Conservation (phyloP, 768 basidiomycete genomes). For the Amyloporia xantha region DNA sequence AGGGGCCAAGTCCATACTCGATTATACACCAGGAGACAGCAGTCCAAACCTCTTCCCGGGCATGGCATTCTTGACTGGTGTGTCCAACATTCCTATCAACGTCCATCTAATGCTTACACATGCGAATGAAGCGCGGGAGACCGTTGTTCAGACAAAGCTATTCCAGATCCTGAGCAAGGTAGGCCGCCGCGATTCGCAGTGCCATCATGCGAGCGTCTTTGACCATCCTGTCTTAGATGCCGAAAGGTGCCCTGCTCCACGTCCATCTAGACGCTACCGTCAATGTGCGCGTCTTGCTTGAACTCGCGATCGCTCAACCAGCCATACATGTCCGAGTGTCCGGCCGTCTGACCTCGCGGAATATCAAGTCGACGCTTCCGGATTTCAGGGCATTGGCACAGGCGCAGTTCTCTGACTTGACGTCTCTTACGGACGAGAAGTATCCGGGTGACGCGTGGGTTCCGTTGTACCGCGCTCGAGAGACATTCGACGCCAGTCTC, state of each 20-base stretch:
- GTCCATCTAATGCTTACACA: neutral
- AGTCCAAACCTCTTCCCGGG: slow-evolving; percentile 65
- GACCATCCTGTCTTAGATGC: slow-evolving; percentile 45
- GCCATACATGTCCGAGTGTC: slow-evolving; percentile 53
- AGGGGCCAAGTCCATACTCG: slow-evolving; percentile 27
- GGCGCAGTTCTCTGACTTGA: slow-evolving; percentile 14
- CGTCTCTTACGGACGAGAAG: slow-evolving; percentile 32
- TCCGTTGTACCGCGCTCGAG: slow-evolving; percentile 44
- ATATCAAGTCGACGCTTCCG: slow-evolving; percentile 40
- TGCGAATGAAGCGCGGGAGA: slow-evolving; percentile 10
- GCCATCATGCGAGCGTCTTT: neutral
- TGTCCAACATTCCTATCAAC: neutral
- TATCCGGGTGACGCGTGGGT: slow-evolving; percentile 51
- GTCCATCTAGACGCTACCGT: slow-evolving; percentile 73
- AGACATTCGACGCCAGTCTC: slow-evolving; percentile 41
- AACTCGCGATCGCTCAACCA: slow-evolving; percentile 48
- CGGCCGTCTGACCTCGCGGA: slow-evolving; percentile 32
- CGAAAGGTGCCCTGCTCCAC: slow-evolving; percentile 73
- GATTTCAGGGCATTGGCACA: slow-evolving; percentile 45
- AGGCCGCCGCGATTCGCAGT: neutral
- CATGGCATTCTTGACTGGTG: slow-evolving; percentile 73
- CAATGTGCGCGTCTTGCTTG: slow-evolving; percentile 43
- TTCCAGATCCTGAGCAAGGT: slow-evolving; percentile 61
- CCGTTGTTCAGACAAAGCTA: slow-evolving; percentile 52
- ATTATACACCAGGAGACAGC: slow-evolving; percentile 23